phyloP scores from a whole-genome alignment of 257 asterid genomes.

The Fraxinus cuspidata region DNA sequence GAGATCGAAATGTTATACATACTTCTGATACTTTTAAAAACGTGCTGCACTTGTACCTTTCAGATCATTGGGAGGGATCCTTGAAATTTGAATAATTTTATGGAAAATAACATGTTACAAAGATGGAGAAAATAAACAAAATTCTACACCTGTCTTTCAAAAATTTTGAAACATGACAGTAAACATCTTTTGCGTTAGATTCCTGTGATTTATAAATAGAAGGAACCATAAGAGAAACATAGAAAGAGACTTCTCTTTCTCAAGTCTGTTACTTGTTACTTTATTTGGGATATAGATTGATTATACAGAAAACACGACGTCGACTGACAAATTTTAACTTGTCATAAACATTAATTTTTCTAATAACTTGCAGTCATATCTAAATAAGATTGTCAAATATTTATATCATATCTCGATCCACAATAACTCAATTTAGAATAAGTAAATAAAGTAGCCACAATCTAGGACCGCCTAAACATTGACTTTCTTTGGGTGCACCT shows the following conservation, averaged over 20 bases:
- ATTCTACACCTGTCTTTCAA: too few species aligned
- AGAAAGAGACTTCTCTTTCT: not conserved
- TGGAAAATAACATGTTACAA: too few species aligned
- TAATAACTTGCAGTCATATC: not conserved
- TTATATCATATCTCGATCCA: not conserved
- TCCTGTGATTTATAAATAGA: not conserved
- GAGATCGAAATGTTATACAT: too few species aligned
- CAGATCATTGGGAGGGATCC: too few species aligned
- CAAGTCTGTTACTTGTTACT: not conserved
- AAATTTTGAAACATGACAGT: too few species aligned
- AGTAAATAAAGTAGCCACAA: not conserved
- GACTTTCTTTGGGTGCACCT: not conserved
- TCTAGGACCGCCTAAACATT: not conserved
- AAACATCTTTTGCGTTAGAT: too few species aligned
- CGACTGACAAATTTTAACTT: not conserved
- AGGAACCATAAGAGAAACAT: not conserved
- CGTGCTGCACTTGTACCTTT: too few species aligned
- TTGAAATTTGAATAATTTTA: too few species aligned
- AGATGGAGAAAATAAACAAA: too few species aligned
- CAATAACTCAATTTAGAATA: too few species aligned
- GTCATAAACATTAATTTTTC: not conserved
- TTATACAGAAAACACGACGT: not conserved
- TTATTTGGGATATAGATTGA: not conserved
- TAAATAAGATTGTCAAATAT: not conserved
- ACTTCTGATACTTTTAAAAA: too few species aligned